Evolutionary conservation across 345 rosid genomes (phyloP), one percentile per base, ranked within the genome.

Genomic region (Citrus australasica): DNA sequence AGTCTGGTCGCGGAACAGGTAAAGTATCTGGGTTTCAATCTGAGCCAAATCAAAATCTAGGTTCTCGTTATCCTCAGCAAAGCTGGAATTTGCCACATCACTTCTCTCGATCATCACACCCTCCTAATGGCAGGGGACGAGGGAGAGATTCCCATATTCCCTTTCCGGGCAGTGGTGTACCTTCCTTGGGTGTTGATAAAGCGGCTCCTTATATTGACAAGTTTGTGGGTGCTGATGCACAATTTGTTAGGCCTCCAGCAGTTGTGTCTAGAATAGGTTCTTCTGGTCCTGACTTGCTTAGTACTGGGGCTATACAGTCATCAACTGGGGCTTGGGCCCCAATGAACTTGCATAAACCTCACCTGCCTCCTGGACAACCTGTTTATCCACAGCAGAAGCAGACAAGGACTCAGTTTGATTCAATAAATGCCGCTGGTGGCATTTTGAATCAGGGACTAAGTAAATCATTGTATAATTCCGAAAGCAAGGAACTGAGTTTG

Each of bases 301-400:
- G 81, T 65, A 79, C 80, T 69, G 90, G 81, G 62, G 64, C 85
- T 79, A 66, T 77, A 37, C 78, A 86, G 11, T 67, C 84, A 35
- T 80, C 89, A 65, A 27, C 83, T 24, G 87, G 89, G 58, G 58
- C 74, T 63, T 87, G 97, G 97, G 89, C 92, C 79, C 84, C 86
- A n/a, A 70, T 83, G 66, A 86, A 89, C 86, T 82, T 55, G 76
- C 88, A 82, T 77, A 91, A 85, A 79, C 84, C 97, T 80, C 86
- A 87, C 70, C 90, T 83, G 59, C 84, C 80, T 24, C 82, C 87
- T 42, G 32, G 82, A 67, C 86, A 86, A 76, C 82, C 88, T 73
- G 83, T 75, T 77, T 89, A 85, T 76, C 80, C 86, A 14, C 85
- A 80, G 72, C 90, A 83, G 67, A 81, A 77, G 69, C 88, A 84